A percentile compares a stretch with the other conserved stretches of the same genome.
These are phyloP conservation scores for Boletus insuetus DNA, from an alignment of 768 basidiomycete genomes.

Conservation along the genomic window DNA sequence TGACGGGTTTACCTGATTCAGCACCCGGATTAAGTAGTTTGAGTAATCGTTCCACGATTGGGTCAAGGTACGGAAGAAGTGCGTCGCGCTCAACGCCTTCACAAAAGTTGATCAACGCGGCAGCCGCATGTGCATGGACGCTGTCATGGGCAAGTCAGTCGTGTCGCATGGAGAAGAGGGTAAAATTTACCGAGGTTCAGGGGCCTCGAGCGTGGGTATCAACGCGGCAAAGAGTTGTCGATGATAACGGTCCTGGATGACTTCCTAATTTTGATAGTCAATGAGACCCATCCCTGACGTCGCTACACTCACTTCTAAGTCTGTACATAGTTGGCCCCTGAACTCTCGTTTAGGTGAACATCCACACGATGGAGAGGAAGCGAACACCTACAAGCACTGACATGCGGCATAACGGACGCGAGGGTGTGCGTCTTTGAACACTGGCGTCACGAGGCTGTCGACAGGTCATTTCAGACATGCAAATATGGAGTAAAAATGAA, in stretches of 20 bases:
- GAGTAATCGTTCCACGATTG: conserved; percentile 62
- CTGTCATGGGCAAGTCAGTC: conserved; percentile 35
- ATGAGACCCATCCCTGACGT: not conserved
- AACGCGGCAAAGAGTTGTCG: conserved; percentile 66
- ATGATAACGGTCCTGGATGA: conserved; percentile 72
- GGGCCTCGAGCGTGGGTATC: conserved; percentile 71
- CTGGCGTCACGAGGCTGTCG: conserved; percentile 65
- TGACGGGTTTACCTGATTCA: conserved; percentile 39
- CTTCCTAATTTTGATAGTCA: conserved; percentile 43
- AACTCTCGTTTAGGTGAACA: not conserved
- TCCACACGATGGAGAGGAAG: not conserved
- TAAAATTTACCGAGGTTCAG: conserved; percentile 58
- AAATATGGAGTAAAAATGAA: not conserved
- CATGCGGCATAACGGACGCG: conserved; percentile 74
- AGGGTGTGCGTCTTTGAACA: conserved; percentile 79
- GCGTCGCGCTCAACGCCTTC: conserved; percentile 77
- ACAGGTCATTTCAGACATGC: not conserved
- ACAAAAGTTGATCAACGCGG: conserved; percentile 89
- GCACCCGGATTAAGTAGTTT: conserved; percentile 57
- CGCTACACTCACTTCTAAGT: conserved; percentile 61
- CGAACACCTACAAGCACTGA: conserved; percentile 67
- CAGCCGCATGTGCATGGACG: conserved; percentile 84
- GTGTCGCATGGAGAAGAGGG: not conserved
- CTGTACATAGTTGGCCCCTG: conserved; percentile 87
- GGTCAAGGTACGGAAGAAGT: conserved; percentile 74